Evolutionary conservation across 2,329 filamentous ascomycete species (phyloP).

Genomic region (Alternaria triticimaculans): DNA sequence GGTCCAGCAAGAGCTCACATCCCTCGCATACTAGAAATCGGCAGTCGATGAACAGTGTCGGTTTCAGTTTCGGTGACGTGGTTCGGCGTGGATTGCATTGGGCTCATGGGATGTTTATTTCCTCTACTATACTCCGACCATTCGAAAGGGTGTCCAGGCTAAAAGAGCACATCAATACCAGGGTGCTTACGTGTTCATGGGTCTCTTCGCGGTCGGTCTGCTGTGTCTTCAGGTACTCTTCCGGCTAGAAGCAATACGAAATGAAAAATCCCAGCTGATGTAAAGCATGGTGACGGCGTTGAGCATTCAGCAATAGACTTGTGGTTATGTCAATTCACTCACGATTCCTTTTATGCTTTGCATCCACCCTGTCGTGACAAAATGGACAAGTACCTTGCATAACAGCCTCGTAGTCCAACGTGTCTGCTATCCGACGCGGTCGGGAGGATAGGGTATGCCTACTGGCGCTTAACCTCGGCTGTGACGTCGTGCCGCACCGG

Average conservation of each 20-base stretch:
- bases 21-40: constrained; percentile 82
- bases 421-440: background rate
- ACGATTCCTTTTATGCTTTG: constrained; percentile 9
- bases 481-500: constrained; percentile 23
- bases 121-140: constrained; percentile 47
- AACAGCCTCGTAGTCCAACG: background rate
- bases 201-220: constrained; percentile 48
- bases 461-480: constrained; percentile 39
- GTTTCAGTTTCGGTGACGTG: constrained; percentile 38
- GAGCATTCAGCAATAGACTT: constrained; percentile 23
- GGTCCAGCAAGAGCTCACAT: constrained; percentile 85
- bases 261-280: constrained; percentile 48
- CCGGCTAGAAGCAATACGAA: constrained; percentile 49
- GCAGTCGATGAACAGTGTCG: constrained; percentile 41
- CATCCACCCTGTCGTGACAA: background rate
- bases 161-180: constrained; percentile 47
- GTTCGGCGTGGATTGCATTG: constrained; percentile 49
- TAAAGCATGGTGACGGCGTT: constrained; percentile 45
- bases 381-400: background rate
- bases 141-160: constrained; percentile 47
- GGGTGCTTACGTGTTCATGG: constrained; percentile 49
- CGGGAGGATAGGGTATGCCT: constrained; percentile 20
- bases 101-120: constrained; percentile 48
- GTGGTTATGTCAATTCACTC: constrained; percentile 31
- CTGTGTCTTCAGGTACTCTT: constrained; percentile 47